These are phyloP conservation scores for Colletotrichum agaves DNA, from an alignment of 2,329 filamentous ascomycete genomes.

Conservation along the genomic window DNA sequence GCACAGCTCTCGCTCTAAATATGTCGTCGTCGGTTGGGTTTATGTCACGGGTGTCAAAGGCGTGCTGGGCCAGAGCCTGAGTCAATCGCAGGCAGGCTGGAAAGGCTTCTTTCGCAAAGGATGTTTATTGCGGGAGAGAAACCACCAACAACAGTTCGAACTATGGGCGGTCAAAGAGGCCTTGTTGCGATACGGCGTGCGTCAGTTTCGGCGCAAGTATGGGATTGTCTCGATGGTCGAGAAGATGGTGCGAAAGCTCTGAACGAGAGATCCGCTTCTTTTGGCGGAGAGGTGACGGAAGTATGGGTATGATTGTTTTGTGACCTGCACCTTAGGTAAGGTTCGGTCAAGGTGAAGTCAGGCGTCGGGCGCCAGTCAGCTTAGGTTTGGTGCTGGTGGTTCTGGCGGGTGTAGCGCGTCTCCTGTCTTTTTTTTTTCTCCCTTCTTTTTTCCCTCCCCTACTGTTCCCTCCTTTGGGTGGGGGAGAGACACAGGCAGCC, in stretches of 20 bases:
- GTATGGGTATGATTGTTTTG: too few relatives aligned
- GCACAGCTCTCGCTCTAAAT: constrained; percentile 13
- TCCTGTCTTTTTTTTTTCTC: constrained; percentile 17
- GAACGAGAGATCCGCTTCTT: constrained; percentile 34
- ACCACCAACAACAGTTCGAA: constrained; percentile 20
- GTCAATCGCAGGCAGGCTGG: constrained; percentile 30
- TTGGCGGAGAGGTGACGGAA: constrained; percentile 24
- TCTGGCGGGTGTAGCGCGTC: constrained; percentile 6
- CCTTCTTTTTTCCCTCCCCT: not conserved
- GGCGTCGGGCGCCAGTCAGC: constrained; percentile 29
- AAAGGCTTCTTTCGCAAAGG: constrained; percentile 31
- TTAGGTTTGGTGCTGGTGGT: constrained; percentile 3
- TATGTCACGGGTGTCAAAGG: constrained; percentile 32
- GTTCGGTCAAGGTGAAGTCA: not conserved
- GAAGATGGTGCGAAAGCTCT: constrained; percentile 31
- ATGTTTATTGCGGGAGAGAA: constrained; percentile 27
- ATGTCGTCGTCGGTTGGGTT: constrained; percentile 2
- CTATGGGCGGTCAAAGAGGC: constrained; percentile 29
- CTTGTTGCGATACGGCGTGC: constrained; percentile 33
- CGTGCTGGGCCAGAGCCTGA: constrained; percentile 17
- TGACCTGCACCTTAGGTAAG: constrained; percentile 30
- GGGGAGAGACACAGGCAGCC: constrained; percentile 8
- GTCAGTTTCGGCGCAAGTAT: constrained; percentile 34
- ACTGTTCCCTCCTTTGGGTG: not conserved
- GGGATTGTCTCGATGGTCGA: constrained; percentile 30